Base-by-base conservation (phyloP, 148 eudicot genomes). In the Arctostaphylos glauca region DNA sequence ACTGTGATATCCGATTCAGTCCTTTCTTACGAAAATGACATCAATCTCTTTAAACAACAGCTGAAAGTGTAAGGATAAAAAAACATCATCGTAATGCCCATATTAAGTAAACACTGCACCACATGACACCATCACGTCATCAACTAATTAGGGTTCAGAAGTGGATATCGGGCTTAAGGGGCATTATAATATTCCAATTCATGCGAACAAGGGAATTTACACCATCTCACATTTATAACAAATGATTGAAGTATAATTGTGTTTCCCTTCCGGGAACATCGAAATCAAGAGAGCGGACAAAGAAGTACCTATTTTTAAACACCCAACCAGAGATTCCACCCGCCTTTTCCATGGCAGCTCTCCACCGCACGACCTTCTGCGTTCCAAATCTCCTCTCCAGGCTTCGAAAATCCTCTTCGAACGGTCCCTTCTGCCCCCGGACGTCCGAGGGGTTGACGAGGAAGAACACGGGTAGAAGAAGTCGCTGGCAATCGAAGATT, bases 391-490 rank as follows among this genome's bases (percentile, higher is more conserved):
- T 52, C 1, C 46, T 21, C n/a, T 77, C 68, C 1, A 79, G 77
- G 18, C 14, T 43, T 76, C 46, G 2, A 74, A 90, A 88, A 59
- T 80, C 84, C 8, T 77, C 19, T 8, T 84, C 82, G 50, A 91
- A 88, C 0, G 78, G 59, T 38, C 91, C 94, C 52, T 16, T 82
- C 47, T 91, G 94, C 52, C 82, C 13, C 48, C 94, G 77, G 0
- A 91, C 89, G 52, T 89, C 62, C 38, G 92, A 88, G 41, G 94
- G 92, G 58, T 87, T 54, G 16, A 91, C 90, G 47, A 16, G 19
- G 64, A 83, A 89, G 82, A 91, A 91, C 19, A 91, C 94, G 0
- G 94, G 94, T 6, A 89, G 52, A 66, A 91, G 81, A 49, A 88
- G 87, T 76, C 86, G 82, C 6, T 66, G 60, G 10, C 87, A 76